Percentiles rank a stretch among this genome's conserved stretches.
Conservation (phyloP, 1,284 basidiomycete genomes). For the Coniferiporia sulphurascens region DNA sequence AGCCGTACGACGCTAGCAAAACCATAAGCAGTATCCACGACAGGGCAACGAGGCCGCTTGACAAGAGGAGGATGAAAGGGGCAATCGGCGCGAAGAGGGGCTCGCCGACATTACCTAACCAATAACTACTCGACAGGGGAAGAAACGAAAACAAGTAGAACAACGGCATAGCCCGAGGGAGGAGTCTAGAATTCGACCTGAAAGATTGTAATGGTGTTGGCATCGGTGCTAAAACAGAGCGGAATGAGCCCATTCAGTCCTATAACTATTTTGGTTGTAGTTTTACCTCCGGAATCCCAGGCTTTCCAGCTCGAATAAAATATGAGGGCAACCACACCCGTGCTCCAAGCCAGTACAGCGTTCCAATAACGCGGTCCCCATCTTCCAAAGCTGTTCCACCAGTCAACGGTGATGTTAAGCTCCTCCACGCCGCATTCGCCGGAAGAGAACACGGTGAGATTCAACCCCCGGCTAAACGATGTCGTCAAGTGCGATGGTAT, state of each 20-base stretch:
- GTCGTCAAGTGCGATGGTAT: slow-evolving; percentile 18
- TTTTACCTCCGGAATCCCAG: slow-evolving; percentile 31
- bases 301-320: slow-evolving; percentile 48
- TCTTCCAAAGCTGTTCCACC: slow-evolving; percentile 64
- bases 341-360: slow-evolving; percentile 62
- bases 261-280: background rate
- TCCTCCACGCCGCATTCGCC: slow-evolving; percentile 40
- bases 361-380: slow-evolving; percentile 70
- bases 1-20: slow-evolving; percentile 41
- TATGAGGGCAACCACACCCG: slow-evolving; percentile 56
- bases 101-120: slow-evolving; percentile 56
- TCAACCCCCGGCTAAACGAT: slow-evolving; percentile 35
- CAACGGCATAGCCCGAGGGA: slow-evolving; percentile 39
- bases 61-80: slow-evolving; percentile 48
- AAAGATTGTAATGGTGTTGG: slow-evolving; percentile 47
- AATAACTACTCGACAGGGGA: slow-evolving; percentile 49
- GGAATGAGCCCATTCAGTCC: slow-evolving; percentile 9
- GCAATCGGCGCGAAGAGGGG: slow-evolving; percentile 46
- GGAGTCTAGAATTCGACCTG: slow-evolving; percentile 33
- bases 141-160: slow-evolving; percentile 47
- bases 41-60: slow-evolving; percentile 54
- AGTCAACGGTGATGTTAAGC: slow-evolving; percentile 56
- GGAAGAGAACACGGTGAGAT: slow-evolving; percentile 55
- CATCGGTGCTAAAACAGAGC: slow-evolving; percentile 32
- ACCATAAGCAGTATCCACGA: slow-evolving; percentile 50